Percentiles rank a stretch among this genome's conserved stretches.
Evolutionary conservation across 2,329 filamentous ascomycete genomes (phyloP).

Genomic region (Aspergillus arachidicola): DNA sequence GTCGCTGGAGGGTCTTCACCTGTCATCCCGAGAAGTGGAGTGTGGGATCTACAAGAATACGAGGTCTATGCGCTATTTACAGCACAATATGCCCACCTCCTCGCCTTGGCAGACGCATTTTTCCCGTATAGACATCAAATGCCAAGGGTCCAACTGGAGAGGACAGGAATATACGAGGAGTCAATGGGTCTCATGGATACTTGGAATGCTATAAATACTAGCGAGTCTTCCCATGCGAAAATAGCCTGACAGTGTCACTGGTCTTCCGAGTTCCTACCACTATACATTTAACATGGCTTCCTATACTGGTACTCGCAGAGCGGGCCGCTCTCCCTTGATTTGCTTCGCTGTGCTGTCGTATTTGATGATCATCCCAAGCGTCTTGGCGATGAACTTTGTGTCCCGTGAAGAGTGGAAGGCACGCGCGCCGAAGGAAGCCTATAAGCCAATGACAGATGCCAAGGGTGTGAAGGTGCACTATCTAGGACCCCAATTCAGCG

Average conservation of each 20-base stretch:
- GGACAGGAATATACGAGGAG: not conserved
- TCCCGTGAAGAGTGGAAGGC: conserved; percentile 12
- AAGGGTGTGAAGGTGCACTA: conserved; percentile 14
- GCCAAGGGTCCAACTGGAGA: not conserved
- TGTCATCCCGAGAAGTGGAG: not conserved
- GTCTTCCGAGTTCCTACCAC: not conserved
- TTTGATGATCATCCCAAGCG: not conserved
- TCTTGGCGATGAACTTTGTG: conserved; percentile 9
- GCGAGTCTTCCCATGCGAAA: too few species aligned
- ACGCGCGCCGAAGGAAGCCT: conserved; percentile 3
- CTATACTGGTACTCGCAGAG: not conserved
- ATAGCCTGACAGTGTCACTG: not conserved
- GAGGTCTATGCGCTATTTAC: not conserved
- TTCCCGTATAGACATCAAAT: not conserved
- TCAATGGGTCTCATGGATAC: not conserved
- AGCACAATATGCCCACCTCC: not conserved
- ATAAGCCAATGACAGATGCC: conserved; percentile 6
- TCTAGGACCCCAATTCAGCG: conserved; percentile 3
- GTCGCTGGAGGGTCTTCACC: not conserved
- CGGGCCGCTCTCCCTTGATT: conserved; percentile 24
- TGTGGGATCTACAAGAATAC: not conserved
- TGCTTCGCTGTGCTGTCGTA: not conserved
- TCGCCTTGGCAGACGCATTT: not conserved
- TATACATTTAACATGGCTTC: not conserved
- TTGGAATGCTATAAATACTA: not conserved